Conservation (phyloP, 2,329 filamentous ascomycete species). For the Cercospora beticola region DNA sequence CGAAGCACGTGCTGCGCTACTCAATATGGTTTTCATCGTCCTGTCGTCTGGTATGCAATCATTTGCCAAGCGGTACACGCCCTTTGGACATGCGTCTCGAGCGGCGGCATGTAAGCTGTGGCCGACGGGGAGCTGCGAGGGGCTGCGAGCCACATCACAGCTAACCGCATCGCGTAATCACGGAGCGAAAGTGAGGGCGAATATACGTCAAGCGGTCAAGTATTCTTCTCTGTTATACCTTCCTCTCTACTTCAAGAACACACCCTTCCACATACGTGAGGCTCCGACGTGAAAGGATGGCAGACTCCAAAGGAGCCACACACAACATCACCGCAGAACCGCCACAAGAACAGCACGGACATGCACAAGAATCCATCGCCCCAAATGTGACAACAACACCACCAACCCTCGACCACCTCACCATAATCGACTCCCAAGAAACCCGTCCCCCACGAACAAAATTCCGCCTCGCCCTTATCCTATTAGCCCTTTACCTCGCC, state of each 20-base stretch:
- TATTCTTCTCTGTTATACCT: neutral
- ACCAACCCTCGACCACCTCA: neutral
- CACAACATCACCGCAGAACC: neutral
- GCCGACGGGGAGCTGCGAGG: neutral
- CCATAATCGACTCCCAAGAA: neutral
- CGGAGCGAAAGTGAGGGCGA: neutral
- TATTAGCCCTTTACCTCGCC: conserved; percentile 32
- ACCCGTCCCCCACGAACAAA: conserved; percentile 32
- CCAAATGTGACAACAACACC: neutral
- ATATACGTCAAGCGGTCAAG: neutral
- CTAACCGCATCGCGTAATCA: neutral
- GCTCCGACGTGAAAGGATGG: neutral
- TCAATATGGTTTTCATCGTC: neutral
- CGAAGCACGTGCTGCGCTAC: conserved; percentile 1
- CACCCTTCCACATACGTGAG: neutral
- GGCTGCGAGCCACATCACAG: neutral
- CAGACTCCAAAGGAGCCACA: neutral
- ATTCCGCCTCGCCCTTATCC: conserved; percentile 20
- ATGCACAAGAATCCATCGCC: neutral
- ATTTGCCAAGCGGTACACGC: neutral
- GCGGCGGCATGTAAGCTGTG: neutral
- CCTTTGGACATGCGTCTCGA: neutral
- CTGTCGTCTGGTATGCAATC: neutral
- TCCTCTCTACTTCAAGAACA: too few species aligned
- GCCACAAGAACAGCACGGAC: neutral